These are phyloP conservation scores for Phytophthora megakarya DNA, from an alignment of 352 stramenopile genomes.

Conservation along the genomic window DNA sequence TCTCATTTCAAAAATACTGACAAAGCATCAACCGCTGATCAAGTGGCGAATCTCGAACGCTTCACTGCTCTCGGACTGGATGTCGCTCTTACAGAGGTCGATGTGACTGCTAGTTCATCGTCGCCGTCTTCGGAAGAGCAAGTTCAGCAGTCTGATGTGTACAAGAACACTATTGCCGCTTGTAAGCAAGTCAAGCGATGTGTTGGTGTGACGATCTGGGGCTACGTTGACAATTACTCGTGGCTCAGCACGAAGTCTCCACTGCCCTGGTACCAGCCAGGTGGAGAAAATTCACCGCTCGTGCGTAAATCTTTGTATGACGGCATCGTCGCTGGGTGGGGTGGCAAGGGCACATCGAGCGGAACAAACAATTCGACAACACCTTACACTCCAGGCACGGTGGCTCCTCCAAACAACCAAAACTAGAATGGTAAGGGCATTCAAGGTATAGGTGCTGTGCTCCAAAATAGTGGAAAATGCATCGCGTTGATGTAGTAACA, in stretches of 20 bases:
- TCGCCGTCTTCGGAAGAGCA: constrained; percentile 16
- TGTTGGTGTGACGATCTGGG: constrained; percentile 38
- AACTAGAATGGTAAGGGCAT: background rate
- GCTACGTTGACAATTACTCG: constrained; percentile 34
- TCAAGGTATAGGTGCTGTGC: background rate
- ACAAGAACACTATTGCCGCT: constrained; percentile 30
- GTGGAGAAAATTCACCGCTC: constrained; percentile 15
- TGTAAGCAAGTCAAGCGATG: constrained; percentile 32
- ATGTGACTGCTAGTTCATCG: constrained; percentile 25
- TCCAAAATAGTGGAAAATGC: too few species aligned
- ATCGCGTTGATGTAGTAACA: too few species aligned
- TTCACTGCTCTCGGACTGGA: constrained; percentile 36
- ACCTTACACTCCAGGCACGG: constrained; percentile 14
- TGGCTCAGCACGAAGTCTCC: constrained; percentile 30
- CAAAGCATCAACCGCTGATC: constrained; percentile 16
- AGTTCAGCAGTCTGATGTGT: constrained; percentile 19
- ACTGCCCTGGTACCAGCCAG: constrained; percentile 33
- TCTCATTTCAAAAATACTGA: constrained; percentile 19
- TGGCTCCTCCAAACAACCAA: constrained; percentile 4
- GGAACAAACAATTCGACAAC: constrained; percentile 3
- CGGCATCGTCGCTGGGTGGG: constrained; percentile 32
- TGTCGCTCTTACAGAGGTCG: constrained; percentile 34
- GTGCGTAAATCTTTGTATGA: constrained; percentile 37
- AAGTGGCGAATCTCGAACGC: constrained; percentile 25
- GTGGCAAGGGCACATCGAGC: background rate